Conservation (phyloP, 306 rosid genomes). For the Lagenaria siceraria region DNA sequence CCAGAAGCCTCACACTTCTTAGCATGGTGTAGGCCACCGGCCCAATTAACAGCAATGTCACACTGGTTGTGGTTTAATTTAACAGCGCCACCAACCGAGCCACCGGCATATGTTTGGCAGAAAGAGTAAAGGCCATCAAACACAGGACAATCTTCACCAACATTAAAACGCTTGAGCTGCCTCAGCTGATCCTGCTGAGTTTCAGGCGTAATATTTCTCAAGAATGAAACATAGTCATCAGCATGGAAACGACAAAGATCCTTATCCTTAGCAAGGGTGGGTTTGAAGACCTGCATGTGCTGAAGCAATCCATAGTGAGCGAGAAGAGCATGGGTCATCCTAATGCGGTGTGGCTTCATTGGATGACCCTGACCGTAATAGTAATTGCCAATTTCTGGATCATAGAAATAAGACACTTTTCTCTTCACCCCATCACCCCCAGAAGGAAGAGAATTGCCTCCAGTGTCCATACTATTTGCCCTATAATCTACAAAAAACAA, state of each 20-base stretch:
- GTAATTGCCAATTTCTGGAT: conserved; percentile 81
- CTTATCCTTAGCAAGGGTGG: conserved; percentile 73
- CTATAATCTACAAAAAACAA: too few relatives aligned
- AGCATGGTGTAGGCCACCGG: conserved; percentile 84
- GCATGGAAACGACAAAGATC: conserved; percentile 82
- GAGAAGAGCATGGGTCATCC: conserved; percentile 85
- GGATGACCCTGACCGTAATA: conserved; percentile 91
- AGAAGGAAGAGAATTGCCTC: conserved; percentile 70
- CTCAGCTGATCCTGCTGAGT: conserved; percentile 81
- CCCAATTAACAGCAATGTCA: conserved; percentile 83
- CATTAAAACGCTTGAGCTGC: conserved; percentile 83
- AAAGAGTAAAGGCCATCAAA: conserved; percentile 77
- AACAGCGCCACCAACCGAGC: conserved; percentile 85
- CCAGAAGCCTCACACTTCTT: conserved; percentile 91
- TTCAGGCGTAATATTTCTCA: conserved; percentile 65
- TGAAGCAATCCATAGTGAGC: conserved; percentile 81
- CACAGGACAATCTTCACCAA: conserved; percentile 83
- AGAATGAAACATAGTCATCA: conserved; percentile 74
- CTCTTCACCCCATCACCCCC: conserved; percentile 75
- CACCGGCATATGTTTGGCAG: conserved; percentile 85
- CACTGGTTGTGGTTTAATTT: conserved; percentile 63
- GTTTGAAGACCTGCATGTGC: conserved; percentile 81
- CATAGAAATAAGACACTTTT: conserved; percentile 69
- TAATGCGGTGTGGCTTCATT: conserved; percentile 90
- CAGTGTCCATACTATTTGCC: conserved; percentile 32